Evolutionary conservation across 495 filamentous ascomycete genomes (phyloP).

Genomic region (Neurospora sp.): DNA sequence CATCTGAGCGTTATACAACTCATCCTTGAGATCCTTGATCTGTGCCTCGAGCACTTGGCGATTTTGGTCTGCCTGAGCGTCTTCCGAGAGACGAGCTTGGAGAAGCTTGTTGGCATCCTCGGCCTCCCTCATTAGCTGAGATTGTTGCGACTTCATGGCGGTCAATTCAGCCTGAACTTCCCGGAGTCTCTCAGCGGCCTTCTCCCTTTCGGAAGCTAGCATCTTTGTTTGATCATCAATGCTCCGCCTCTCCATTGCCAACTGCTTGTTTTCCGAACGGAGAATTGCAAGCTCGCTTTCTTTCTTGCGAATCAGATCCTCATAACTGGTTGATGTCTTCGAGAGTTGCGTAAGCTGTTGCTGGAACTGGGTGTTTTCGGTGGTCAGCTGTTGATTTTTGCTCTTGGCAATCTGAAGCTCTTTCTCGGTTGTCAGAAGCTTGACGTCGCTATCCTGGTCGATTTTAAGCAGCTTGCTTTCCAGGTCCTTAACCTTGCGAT

Average conservation of each 20-base stretch:
- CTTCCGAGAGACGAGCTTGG: constrained; percentile 80
- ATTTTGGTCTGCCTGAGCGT: constrained; percentile 75
- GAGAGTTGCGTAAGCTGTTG: constrained; percentile 82
- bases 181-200: constrained; percentile 63
- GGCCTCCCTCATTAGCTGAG: constrained; percentile 76
- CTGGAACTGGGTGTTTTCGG: constrained; percentile 76
- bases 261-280: constrained; percentile 69
- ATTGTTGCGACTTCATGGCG: constrained; percentile 72
- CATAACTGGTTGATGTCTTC: constrained; percentile 84
- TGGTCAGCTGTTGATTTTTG: constrained; percentile 63
- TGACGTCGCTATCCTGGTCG: constrained; percentile 85
- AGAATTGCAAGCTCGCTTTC: constrained; percentile 87
- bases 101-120: constrained; percentile 79
- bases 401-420: constrained; percentile 62
- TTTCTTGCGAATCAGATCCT: constrained; percentile 84
- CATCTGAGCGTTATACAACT: constrained; percentile 75
- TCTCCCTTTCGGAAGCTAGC: constrained; percentile 67
- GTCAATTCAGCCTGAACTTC: constrained; percentile 83
- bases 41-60: constrained; percentile 81
- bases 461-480: constrained; percentile 74
- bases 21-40: constrained; percentile 72
- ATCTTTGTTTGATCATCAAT: constrained; percentile 66
- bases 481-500: constrained; percentile 80
- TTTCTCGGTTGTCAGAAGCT: constrained; percentile 70
- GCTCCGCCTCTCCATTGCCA: constrained; percentile 62